phyloP scores from a whole-genome alignment of 495 filamentous ascomycete genomes.

The Copromyces sp. region DNA sequence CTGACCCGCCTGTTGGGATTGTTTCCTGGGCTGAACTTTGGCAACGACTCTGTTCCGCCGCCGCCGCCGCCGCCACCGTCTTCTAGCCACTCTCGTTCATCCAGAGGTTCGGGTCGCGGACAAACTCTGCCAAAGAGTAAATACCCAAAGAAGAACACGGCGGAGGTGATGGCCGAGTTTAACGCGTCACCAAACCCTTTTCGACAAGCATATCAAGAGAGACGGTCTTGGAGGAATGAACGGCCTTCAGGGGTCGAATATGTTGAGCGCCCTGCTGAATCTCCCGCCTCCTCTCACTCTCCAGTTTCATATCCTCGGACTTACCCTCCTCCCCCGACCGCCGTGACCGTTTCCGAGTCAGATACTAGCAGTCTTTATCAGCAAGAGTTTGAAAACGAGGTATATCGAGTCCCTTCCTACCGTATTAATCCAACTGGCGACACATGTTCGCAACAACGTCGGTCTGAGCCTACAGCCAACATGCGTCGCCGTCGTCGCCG shows the following conservation, averaged over 20 bases:
- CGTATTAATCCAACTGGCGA: neutral
- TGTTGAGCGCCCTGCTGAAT: neutral
- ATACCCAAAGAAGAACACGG: neutral
- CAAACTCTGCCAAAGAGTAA: neutral
- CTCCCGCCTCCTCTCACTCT: neutral
- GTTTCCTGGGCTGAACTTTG: neutral
- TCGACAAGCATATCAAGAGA: neutral
- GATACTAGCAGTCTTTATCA: neutral
- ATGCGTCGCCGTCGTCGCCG: neutral
- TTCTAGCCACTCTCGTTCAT: neutral
- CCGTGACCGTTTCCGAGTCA: neutral
- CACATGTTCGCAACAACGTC: neutral
- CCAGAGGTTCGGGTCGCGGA: neutral
- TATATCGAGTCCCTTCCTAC: neutral
- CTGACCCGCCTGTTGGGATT: too few relatives aligned
- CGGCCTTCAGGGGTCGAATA: neutral
- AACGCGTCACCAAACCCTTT: neutral
- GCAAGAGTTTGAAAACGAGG: accelerated
- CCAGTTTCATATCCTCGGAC: neutral
- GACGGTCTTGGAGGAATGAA: neutral
- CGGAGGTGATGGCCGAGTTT: accelerated
- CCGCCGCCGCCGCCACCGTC: neutral
- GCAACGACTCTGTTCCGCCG: neutral
- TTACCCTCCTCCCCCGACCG: neutral
- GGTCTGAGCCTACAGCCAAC: accelerated